Evolutionary conservation across 1,284 basidiomycete genomes (phyloP), one percentile per base, ranked within the genome.

Genomic region (Heterobasidion occidentale): DNA sequence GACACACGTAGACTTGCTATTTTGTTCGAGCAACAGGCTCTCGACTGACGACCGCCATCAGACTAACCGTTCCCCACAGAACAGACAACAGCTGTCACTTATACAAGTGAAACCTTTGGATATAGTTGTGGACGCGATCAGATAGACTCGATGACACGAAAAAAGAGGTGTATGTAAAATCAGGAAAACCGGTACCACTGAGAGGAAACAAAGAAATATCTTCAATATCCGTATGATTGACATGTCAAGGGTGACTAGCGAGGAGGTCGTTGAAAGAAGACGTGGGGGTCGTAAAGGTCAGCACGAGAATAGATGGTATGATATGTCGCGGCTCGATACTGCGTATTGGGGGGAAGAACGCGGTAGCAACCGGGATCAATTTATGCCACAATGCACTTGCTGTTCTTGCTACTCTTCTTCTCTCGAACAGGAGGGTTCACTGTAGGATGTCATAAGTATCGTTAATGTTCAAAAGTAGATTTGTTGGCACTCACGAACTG

Each of bases 371-470:
- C 33, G 51, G 34, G 58, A 56, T 61, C 59, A 53, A 42, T 27
- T 53, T 48, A 56, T 55, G 84, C 88, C 70, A 91, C 79, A 66
- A 91, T 80, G 77, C 88, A 91, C 62, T 72, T 73, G 58, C 67
- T 59, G 64, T 66, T 68, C 65, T 67, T 71, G 67, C 75, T 74
- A 56, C 64, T 66, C 64, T 73, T 75, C 70, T 78, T 81, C 70
- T 75, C 54, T 52, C 49, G 75, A 55, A 78, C 78, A 61, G 84
- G 82, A 61, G 90, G 90, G 70, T 90, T 88, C 71, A 92, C 90
- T 92, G 64, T 51, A 56, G 47, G 64, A 50, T 4, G 47, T 56
- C n/a, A 36, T n/a, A 46, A 52, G 58, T 48, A 58, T 59, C 48
- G 51, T 44, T 19, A 60, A 57, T 55, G 48, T 50, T 17, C 45